phyloP scores from a whole-genome alignment of 2,329 filamentous ascomycete species.

The Aspergillus bombycis region DNA sequence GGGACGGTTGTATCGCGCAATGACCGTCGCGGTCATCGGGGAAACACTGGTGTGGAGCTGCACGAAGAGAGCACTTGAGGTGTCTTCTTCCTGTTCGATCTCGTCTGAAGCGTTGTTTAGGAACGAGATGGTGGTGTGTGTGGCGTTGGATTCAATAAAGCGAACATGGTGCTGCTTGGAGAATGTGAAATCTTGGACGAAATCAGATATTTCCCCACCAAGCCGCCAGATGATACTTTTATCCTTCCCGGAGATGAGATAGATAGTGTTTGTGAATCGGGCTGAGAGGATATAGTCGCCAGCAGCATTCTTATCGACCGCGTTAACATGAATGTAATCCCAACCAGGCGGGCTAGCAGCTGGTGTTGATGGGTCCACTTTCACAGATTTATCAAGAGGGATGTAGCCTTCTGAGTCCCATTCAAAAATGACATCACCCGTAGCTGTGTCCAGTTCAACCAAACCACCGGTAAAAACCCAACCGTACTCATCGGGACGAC shows the following conservation, averaged over 20 bases:
- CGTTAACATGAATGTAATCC: slow-evolving; percentile 46
- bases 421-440: slow-evolving; percentile 38
- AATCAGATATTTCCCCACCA: slow-evolving; percentile 37
- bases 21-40: slow-evolving; percentile 33
- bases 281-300: slow-evolving; percentile 47
- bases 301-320: slow-evolving; percentile 42
- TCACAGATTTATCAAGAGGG: slow-evolving; percentile 10
- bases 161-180: slow-evolving; percentile 44
- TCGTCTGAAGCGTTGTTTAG: slow-evolving; percentile 42
- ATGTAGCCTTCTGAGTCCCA: slow-evolving; percentile 42
- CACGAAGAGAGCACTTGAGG: slow-evolving; percentile 36
- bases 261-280: slow-evolving; percentile 43
- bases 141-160: slow-evolving; percentile 34
- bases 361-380: not conserved
- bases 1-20: slow-evolving; percentile 37
- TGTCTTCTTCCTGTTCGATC: slow-evolving; percentile 28
- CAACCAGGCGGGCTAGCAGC: slow-evolving; percentile 27
- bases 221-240: slow-evolving; percentile 45
- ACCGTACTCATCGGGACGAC: slow-evolving; percentile 34
- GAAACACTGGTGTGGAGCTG: slow-evolving; percentile 32
- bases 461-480: slow-evolving; percentile 41
- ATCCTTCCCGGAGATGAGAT: slow-evolving; percentile 42
- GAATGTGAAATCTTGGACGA: slow-evolving; percentile 38
- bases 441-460: slow-evolving; percentile 41
- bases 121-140: slow-evolving; percentile 35